Percentiles rank a stretch among this genome's conserved stretches.
Evolutionary conservation across 805 yeast genomes (phyloP).

Genomic region (Myxozyma nipponensis): DNA sequence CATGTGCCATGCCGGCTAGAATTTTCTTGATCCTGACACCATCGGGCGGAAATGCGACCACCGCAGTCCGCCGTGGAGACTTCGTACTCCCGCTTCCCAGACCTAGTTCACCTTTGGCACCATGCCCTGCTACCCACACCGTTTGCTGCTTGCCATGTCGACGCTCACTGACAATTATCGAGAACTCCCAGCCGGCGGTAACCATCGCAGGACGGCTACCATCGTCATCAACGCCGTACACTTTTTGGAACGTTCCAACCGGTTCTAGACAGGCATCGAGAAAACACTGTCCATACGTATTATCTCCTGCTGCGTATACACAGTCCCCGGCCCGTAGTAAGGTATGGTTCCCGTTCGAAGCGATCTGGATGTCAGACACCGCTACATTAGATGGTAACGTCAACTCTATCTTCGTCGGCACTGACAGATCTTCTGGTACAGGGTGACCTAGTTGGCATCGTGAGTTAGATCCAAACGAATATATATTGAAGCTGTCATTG

Average conservation of each 20-base stretch:
- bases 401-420: conserved; percentile 9
- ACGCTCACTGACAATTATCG: conserved; percentile 46
- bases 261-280: neutral
- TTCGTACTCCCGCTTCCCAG: conserved; percentile 35
- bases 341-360: conserved; percentile 71
- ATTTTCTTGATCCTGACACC: conserved; percentile 25
- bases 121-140: conserved; percentile 57
- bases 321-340: conserved; percentile 55
- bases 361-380: conserved; percentile 45
- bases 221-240: conserved; percentile 1
- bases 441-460: conserved; percentile 18
- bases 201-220: conserved; percentile 44
- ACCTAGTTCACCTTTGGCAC: conserved; percentile 75
- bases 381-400: neutral
- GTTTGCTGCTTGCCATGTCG: conserved; percentile 30
- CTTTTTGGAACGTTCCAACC: neutral
- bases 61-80: neutral
- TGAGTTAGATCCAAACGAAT: conserved; percentile 24
- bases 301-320: conserved; percentile 58
- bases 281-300: conserved; percentile 54
- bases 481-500: conserved; percentile 3
- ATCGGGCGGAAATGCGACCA: conserved; percentile 25
- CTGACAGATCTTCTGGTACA: conserved; percentile 9
- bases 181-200: conserved; percentile 79
- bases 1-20: conserved; percentile 37